Evolutionary conservation across 805 yeast genomes (phyloP), one percentile per base, ranked within the genome.

Genomic region (Wickerhamiella parazyma): DNA sequence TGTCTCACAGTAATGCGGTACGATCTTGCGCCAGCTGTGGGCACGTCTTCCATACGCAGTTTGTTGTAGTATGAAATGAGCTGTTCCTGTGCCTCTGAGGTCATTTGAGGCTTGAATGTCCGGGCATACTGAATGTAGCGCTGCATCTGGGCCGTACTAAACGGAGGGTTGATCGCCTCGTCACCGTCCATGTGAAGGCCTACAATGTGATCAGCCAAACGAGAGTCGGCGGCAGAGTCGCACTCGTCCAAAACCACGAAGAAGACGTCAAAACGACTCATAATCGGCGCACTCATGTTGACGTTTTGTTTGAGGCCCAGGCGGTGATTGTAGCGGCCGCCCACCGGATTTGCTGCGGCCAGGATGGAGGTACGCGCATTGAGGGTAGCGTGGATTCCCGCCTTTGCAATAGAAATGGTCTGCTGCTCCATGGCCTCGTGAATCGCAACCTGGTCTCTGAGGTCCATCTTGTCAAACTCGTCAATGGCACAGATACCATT

Each of bases 391-490:
- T 91, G 96, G 50, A 91, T 91, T 57, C 98, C 98, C 1, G 98
- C 98, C 61, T 91, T 91, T 9, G 98, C 96, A 56, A 91, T 91
- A 12, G 96, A 87, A 52, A 91, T 91, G 0, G 98, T 91, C 63
- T 91, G 98, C 65, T 91, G 98, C 71, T 91, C 98, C 98, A 91
- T 91, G 19, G 97, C 98, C 67, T 91, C 98, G 66, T 91, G 98
- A 66, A 91, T 89, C 3, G 97, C 97, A 44, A 91, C 97, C 65
- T 91, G 97, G 64, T 91, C 97, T 1, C 78, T 64, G 35, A 87
- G 63, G 62, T 89, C 96, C 98, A 91, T 91, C 67, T 91, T 91
- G 60, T 91, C 98, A 55, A 91, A 91, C 66, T 91, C 98, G 62
- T 91, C 98, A 62, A 91, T 91, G 55, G 95, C 93, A 71, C 98